Percentiles rank a stretch among this genome's conserved stretches.
Conservation (phyloP, 1,139 yeast species). For the Groenewaldozyma auringiensis region DNA sequence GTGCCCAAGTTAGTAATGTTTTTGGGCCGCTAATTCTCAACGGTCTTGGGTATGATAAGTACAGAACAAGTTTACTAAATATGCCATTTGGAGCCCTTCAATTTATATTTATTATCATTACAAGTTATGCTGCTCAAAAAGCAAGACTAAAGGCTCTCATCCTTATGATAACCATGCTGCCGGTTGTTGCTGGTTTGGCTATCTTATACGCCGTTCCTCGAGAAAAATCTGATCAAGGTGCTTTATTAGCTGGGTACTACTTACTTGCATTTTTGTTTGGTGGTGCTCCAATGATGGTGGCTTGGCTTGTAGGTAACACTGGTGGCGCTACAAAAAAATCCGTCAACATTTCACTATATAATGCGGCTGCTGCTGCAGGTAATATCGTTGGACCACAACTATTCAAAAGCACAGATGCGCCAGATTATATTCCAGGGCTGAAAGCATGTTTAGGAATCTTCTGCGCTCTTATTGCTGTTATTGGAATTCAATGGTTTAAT, state of each 20-base stretch:
- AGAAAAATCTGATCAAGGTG: constrained; percentile 7
- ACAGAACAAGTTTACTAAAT: constrained; percentile 9
- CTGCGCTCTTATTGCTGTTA: constrained; percentile 6
- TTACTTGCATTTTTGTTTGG: constrained; percentile 9
- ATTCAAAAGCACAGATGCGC: constrained; percentile 45
- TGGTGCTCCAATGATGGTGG: constrained; percentile 10
- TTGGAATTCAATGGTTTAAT: not conserved
- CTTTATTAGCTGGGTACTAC: constrained; percentile 10
- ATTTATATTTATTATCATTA: constrained; percentile 6
- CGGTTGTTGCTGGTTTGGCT: constrained; percentile 11
- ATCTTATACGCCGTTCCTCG: constrained; percentile 8
- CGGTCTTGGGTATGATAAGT: constrained; percentile 9
- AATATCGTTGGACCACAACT: constrained; percentile 64
- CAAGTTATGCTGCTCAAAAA: constrained; percentile 8
- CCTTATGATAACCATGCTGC: constrained; percentile 5
- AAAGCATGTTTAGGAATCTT: constrained; percentile 10
- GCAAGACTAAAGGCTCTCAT: constrained; percentile 9
- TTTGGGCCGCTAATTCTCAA: constrained; percentile 11
- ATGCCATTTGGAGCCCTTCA: constrained; percentile 11
- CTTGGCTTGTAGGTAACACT: constrained; percentile 34
- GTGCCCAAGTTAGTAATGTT: constrained; percentile 31
- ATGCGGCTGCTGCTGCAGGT: constrained; percentile 55
- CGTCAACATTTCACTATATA: constrained; percentile 9
- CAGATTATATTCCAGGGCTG: constrained; percentile 41
- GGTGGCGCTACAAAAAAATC: constrained; percentile 62